Evolutionary conservation across 768 basidiomycete species (phyloP), one percentile per base, ranked within the genome.

Genomic region (Lyophyllum shimeji): DNA sequence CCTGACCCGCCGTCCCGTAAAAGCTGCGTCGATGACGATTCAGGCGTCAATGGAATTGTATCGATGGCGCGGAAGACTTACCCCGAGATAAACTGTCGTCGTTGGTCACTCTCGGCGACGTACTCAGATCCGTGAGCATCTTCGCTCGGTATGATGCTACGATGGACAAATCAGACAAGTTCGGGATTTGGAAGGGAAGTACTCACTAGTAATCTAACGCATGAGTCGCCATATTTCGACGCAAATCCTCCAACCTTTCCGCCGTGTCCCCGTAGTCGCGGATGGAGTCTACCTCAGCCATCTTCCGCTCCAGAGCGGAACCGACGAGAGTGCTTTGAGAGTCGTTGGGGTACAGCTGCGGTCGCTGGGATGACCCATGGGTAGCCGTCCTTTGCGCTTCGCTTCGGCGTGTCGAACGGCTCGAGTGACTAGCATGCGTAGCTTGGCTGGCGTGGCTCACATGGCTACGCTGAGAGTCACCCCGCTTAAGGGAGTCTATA

Each of bases 91-190:
- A 82, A 93, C 65, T 90, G 82, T 52, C 88, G 76, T 46, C 92
- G 82, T 67, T 87, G 88, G 69, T 94, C 92, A 55, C 84, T 82
- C 7, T 78, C 68, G 17, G 89, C 82, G 23, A 92, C 87, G 57
- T 91, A 93, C 69, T 94, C 92, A 0, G 90, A 91, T 50, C 83
- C 82, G 66, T 94, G 92, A 5, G 90, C 86, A 65, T 94, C 92
- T 69, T 90, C 89, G 33, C 80, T 84, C 2, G 90, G 90, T 46
- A 93, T 69, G 60, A 92, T 69, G 63, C 90, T 93, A 48, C 39
- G n/a, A 60, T 34, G 48, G 12, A 53, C 31, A 40, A 29, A 9
- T 44, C 43, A 42, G 64, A 56, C 52, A 51, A 54, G 52, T n/a
- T n/a, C n/a, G 12, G 29, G 34, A 25, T 39, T 18, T 18, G 33